Evolutionary conservation across 1,284 basidiomycete genomes (phyloP).

Genomic region (Papiliotrema flavescens): DNA sequence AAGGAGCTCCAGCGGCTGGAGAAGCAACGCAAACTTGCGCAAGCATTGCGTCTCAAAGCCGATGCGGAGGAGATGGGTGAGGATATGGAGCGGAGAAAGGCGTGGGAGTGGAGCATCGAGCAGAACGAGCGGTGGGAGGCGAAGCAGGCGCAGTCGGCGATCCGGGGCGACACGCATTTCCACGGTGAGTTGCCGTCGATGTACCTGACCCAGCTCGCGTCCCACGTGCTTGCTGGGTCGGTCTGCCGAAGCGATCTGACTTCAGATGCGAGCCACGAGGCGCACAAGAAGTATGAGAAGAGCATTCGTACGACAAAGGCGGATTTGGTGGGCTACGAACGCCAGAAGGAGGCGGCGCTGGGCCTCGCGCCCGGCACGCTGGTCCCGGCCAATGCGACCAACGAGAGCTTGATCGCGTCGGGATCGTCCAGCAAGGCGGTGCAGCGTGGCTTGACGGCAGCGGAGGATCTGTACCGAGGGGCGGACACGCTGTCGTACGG

Average conservation of each 20-base stretch:
- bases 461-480: slow-evolving; percentile 80
- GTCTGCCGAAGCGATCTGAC: too few relatives aligned
- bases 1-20: slow-evolving; percentile 77
- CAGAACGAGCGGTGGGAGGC: slow-evolving; percentile 94
- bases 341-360: slow-evolving; percentile 77
- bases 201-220: too few relatives aligned
- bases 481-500: slow-evolving; percentile 87
- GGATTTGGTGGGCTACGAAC: slow-evolving; percentile 76
- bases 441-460: slow-evolving; percentile 52
- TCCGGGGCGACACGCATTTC: slow-evolving; percentile 59
- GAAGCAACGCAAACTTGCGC: slow-evolving; percentile 80
- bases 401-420: slow-evolving; percentile 34
- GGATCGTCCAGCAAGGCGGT: slow-evolving; percentile 16
- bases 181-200: slow-evolving; percentile 25
- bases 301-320: slow-evolving; percentile 82
- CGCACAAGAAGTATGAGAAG: slow-evolving; percentile 84
- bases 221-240: too few relatives aligned
- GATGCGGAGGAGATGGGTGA: slow-evolving; percentile 82
- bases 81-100: slow-evolving; percentile 68
- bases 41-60: slow-evolving; percentile 77
- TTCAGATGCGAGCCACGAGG: slow-evolving; percentile 82
- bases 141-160: slow-evolving; percentile 59
- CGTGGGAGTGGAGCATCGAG: slow-evolving; percentile 91
- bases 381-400: slow-evolving; percentile 45
- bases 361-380: slow-evolving; percentile 66